Base-by-base conservation (phyloP, 768 basidiomycete species). In the Leccinellum luteum region DNA sequence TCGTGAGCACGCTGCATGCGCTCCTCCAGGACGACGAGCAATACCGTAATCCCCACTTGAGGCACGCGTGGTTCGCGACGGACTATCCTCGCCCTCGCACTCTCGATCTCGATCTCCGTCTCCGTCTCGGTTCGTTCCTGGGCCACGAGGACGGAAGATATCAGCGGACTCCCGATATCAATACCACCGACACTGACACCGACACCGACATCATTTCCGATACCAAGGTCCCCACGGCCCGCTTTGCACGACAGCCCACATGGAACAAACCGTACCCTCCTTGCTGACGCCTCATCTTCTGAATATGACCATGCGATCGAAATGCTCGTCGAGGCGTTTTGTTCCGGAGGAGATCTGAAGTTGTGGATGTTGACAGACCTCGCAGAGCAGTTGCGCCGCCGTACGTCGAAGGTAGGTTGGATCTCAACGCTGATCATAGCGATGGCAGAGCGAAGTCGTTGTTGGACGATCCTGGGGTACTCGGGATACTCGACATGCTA, bases 401-500 rank as follows among this genome's bases (percentile, higher is more conserved):
- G 1, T 62, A 61, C 52, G 70, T 66, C 50, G 58, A 63, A 41
- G 52, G 70, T 32, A 58, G 27, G 55, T 31, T 71, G 17, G 48
- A 56, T 4, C 38, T 71, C 13, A 55, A 68, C 19, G 66, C 63
- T 14, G 71, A 8, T 35, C 15, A 3, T 35, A 3, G 3, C 34
- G 15, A 8, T 14, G 15, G 3, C 1, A 14, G 15, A 35, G 34
- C 34, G 7, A 17, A 35, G 15, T 17, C 73, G 23, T 54, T 79
- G 21, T 60, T 82, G 43, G 62, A 75, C 9, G 85, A 87, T 59
- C 55, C 76, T 0, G 85, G 85, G 0, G 70, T 81, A 23, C 60
- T 76, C 49, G 83, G 79, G 1, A 86, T 86, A 49, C 60, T 87
- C 56, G 82, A 86, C 57, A 85, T 85, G 67, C 67, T 80, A 57